These are phyloP conservation scores for Globisporangium orthogonon DNA, from an alignment of 352 stramenopile genomes.

Conservation along the genomic window DNA sequence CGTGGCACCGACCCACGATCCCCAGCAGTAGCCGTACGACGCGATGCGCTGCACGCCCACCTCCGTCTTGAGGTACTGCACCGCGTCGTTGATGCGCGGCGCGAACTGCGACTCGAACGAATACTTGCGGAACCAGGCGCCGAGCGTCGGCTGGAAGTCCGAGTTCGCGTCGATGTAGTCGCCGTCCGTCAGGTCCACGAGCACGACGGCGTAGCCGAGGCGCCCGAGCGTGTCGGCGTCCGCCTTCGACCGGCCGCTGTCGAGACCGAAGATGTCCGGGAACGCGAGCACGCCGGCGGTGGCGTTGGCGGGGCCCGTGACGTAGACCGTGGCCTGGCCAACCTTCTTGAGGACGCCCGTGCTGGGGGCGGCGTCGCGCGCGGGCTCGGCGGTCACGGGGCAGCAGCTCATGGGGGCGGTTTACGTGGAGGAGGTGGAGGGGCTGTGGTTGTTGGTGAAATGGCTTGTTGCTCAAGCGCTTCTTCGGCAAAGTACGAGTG, in stretches of 20 bases:
- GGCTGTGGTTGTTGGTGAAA: no score
- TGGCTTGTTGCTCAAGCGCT: no score
- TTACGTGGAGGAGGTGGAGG: no score
- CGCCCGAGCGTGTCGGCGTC: constrained; percentile 69
- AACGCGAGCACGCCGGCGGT: constrained; percentile 64
- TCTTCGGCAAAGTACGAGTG: no score
- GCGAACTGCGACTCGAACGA: constrained; percentile 40
- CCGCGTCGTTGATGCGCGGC: constrained; percentile 60
- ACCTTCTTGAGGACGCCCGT: no score
- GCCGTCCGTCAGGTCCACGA: constrained; percentile 57
- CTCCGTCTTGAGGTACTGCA: constrained; percentile 63
- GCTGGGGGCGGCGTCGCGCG: no score
- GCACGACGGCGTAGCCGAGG: constrained; percentile 67
- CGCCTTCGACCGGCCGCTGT: constrained; percentile 76
- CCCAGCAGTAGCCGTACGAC: constrained; percentile 84
- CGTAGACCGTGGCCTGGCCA: constrained; percentile 2
- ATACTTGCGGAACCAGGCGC: constrained; percentile 68
- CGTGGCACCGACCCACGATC: constrained; percentile 65
- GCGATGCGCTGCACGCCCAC: constrained; percentile 47
- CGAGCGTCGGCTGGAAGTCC: constrained; percentile 23
- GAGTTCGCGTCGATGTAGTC: constrained; percentile 44
- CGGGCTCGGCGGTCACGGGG: no score
- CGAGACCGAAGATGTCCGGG: constrained; percentile 73
- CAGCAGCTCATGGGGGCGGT: no score
- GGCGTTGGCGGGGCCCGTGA: constrained; percentile 53